Evolutionary conservation across 1,139 yeast species (phyloP).

Genomic region (Lodderomyces beijingensis): DNA sequence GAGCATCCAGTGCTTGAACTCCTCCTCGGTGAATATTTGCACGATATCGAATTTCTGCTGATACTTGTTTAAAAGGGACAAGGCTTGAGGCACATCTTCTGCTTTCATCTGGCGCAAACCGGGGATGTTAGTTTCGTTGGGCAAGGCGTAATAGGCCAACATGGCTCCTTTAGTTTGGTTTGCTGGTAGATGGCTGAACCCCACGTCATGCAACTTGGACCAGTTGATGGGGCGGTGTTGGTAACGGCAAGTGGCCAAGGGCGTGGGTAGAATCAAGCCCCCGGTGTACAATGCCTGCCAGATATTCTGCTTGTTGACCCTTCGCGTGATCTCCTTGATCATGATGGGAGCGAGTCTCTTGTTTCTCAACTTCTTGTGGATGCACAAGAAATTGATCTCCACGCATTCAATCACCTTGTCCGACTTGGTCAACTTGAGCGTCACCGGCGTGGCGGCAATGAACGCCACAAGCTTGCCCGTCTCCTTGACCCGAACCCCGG

Average conservation of each 20-base stretch:
- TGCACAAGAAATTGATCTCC: constrained; percentile 90
- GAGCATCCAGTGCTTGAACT: constrained; percentile 78
- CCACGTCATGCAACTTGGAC: constrained; percentile 85
- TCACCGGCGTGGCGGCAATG: constrained; percentile 85
- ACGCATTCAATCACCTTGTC: constrained; percentile 56
- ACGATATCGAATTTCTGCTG: constrained; percentile 68
- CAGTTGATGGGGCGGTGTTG: constrained; percentile 93
- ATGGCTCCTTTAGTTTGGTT: constrained; percentile 72
- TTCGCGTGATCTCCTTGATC: constrained; percentile 89
- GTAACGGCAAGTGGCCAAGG: constrained; percentile 86
- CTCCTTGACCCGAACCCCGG: constrained; percentile 83
- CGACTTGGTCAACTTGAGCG: constrained; percentile 54
- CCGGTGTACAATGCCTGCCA: constrained; percentile 98
- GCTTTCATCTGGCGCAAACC: constrained; percentile 64
- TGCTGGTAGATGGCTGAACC: constrained; percentile 78
- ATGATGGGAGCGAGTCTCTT: constrained; percentile 92
- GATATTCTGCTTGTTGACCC: constrained; percentile 76
- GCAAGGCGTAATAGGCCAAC: constrained; percentile 75
- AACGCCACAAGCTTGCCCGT: constrained; percentile 83
- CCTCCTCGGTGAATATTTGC: constrained; percentile 67
- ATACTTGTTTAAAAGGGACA: constrained; percentile 53
- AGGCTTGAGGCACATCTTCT: constrained; percentile 64
- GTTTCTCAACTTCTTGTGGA: constrained; percentile 90
- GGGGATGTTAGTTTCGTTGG: constrained; percentile 49
- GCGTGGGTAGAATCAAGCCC: constrained; percentile 87